A percentile compares a stretch with the other conserved stretches of the same genome.
Conservation (phyloP, 768 basidiomycete genomes). For the Collybia nuda region DNA sequence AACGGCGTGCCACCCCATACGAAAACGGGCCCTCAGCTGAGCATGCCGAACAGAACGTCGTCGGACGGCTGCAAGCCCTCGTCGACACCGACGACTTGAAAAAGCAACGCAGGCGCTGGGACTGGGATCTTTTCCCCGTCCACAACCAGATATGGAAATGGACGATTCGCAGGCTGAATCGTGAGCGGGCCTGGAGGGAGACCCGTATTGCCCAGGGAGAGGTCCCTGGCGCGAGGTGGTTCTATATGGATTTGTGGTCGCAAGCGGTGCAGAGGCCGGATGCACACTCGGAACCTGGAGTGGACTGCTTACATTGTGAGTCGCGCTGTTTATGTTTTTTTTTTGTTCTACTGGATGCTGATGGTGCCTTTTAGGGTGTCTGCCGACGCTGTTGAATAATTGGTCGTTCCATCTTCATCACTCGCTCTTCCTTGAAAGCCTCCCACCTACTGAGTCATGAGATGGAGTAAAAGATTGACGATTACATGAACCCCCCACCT, state of each 20-base stretch:
- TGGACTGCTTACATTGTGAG: slow-evolving; percentile 28
- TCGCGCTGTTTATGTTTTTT: background rate
- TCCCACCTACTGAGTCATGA: background rate
- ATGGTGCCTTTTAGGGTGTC: background rate
- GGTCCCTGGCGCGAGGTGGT: slow-evolving; percentile 19
- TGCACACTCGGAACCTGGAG: slow-evolving; percentile 25
- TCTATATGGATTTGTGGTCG: slow-evolving; percentile 26
- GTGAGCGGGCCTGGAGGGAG: slow-evolving; percentile 13
- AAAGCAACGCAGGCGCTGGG: slow-evolving; percentile 21
- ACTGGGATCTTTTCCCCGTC: slow-evolving; percentile 25
- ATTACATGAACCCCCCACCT: no score
- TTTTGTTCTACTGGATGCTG: background rate
- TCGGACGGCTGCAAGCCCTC: slow-evolving; percentile 18
- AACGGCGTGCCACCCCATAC: slow-evolving; percentile 17
- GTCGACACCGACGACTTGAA: slow-evolving; percentile 14
- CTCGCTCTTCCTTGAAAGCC: slow-evolving; percentile 1
- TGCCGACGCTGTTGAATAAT: background rate
- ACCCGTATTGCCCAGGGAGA: slow-evolving; percentile 3
- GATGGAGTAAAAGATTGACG: no score
- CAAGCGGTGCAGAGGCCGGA: slow-evolving; percentile 23
- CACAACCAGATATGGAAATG: slow-evolving; percentile 21
- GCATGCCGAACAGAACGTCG: slow-evolving; percentile 14
- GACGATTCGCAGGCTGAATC: slow-evolving; percentile 14
- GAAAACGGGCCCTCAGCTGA: slow-evolving; percentile 13
- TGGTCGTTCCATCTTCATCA: slow-evolving; percentile 4